These are phyloP conservation scores for Hypomontagnella submonticulosa DNA, from an alignment of 495 filamentous ascomycete species.

Conservation along the genomic window DNA sequence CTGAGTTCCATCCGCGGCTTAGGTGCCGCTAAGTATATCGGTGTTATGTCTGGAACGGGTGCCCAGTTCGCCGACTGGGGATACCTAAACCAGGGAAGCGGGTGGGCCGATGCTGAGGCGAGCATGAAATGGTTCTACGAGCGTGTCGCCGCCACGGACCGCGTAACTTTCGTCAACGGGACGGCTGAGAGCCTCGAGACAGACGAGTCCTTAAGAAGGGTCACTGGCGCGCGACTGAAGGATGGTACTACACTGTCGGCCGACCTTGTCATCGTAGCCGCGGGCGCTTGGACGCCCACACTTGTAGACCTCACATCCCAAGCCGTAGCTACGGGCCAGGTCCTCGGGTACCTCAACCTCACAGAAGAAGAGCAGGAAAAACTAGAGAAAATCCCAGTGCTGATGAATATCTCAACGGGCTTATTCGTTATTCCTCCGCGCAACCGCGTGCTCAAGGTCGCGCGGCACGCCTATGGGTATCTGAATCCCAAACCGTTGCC, in stretches of 20 bases:
- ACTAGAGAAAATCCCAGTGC: conserved; percentile 73
- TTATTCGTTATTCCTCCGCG: conserved; percentile 84
- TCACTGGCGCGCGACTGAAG: conserved; percentile 65
- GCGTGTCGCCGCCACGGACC: conserved; percentile 63
- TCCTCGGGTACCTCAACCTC: conserved; percentile 78
- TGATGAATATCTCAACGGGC: conserved; percentile 82
- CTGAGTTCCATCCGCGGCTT: conserved; percentile 64
- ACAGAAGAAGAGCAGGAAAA: conserved; percentile 72
- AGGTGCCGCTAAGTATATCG: conserved; percentile 60
- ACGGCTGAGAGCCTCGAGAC: conserved; percentile 69
- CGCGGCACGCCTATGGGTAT: conserved; percentile 85
- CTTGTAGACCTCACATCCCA: conserved; percentile 83
- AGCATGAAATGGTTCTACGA: conserved; percentile 71
- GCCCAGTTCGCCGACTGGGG: conserved; percentile 70
- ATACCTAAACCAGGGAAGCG: conserved; percentile 82
- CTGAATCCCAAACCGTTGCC: conserved; percentile 68
- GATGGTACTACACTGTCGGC: conserved; percentile 67
- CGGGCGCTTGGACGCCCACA: conserved; percentile 83
- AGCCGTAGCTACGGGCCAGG: conserved; percentile 81
- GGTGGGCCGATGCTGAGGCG: conserved; percentile 86
- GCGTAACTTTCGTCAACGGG: conserved; percentile 71
- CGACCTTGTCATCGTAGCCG: conserved; percentile 80
- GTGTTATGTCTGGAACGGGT: conserved; percentile 58
- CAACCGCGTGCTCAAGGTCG: conserved; percentile 79
- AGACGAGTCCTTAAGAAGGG: conserved; percentile 34